phyloP scores from a whole-genome alignment of 1,284 basidiomycete genomes.

The Cerioporus squamosus region DNA sequence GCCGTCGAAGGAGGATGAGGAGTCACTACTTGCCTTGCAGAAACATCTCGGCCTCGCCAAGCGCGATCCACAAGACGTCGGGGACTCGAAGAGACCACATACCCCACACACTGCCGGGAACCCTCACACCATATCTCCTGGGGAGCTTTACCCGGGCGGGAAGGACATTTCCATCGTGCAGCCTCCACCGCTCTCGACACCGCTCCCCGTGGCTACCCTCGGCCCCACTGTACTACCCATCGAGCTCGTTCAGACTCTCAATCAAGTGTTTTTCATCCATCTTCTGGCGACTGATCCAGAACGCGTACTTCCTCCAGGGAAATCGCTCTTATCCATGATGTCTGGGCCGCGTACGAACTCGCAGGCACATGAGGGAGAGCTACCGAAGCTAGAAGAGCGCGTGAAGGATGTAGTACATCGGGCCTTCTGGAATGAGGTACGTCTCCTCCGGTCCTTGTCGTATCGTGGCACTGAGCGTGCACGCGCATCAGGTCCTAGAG shows the following conservation, averaged over 20 bases:
- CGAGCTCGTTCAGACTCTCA: conserved; percentile 56
- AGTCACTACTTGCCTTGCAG: conserved; percentile 35
- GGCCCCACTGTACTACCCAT: conserved; percentile 45
- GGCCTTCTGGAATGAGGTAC: conserved; percentile 77
- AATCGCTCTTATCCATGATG: conserved; percentile 68
- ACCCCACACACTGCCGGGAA: conserved; percentile 1
- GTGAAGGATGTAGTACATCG: conserved; percentile 60
- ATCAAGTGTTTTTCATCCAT: conserved; percentile 66
- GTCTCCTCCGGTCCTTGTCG: not conserved
- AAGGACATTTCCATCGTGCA: conserved; percentile 25
- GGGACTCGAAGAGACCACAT: not conserved
- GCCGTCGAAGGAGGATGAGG: conserved; percentile 34
- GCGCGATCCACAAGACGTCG: not conserved
- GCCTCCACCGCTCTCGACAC: conserved; percentile 31
- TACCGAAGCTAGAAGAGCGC: conserved; percentile 46
- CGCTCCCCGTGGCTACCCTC: conserved; percentile 35
- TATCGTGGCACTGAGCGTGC: too few species aligned
- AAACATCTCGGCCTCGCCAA: conserved; percentile 19
- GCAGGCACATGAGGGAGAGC: conserved; percentile 25
- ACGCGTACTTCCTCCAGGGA: conserved; percentile 65
- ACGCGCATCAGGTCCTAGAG: conserved; percentile 41
- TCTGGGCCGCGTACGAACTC: conserved; percentile 41
- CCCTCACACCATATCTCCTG: too few species aligned
- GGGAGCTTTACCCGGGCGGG: not conserved
- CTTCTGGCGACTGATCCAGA: conserved; percentile 61